phyloP scores from a whole-genome alignment of 1,284 basidiomycete species.

The Pseudozyma thailandica region DNA sequence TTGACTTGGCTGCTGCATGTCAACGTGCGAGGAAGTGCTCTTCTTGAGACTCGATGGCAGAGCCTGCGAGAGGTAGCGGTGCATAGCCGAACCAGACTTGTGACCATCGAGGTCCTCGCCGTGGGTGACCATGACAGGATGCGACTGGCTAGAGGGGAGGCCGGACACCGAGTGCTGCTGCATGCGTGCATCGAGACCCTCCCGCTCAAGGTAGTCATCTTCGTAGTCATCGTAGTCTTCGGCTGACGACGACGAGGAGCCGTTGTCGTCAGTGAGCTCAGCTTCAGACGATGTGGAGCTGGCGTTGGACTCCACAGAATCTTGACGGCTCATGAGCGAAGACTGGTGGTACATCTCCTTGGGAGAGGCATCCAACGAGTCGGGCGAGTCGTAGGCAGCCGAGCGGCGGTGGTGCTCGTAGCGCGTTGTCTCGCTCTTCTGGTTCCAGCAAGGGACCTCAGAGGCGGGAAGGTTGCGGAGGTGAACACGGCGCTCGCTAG shows the following conservation, averaged over 20 bases:
- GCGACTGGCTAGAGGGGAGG: slow-evolving; percentile 32
- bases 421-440: slow-evolving; percentile 38
- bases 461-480: slow-evolving; percentile 61
- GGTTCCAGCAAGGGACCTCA: slow-evolving; percentile 66
- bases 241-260: slow-evolving; percentile 62
- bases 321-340: slow-evolving; percentile 54
- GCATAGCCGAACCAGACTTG: slow-evolving; percentile 53
- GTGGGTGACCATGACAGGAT: slow-evolving; percentile 36
- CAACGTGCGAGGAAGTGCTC: slow-evolving; percentile 48
- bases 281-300: slow-evolving; percentile 61
- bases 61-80: slow-evolving; percentile 57
- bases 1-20: slow-evolving; percentile 53
- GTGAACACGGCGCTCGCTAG: slow-evolving; percentile 62
- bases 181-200: slow-evolving; percentile 49
- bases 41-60: slow-evolving; percentile 58
- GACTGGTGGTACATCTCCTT: slow-evolving; percentile 25
- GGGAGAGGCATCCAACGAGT: slow-evolving; percentile 35
- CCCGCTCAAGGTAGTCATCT: slow-evolving; percentile 57
- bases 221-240: slow-evolving; percentile 65
- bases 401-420: slow-evolving; percentile 44
- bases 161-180: slow-evolving; percentile 44
- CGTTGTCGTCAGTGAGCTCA: slow-evolving; percentile 66
- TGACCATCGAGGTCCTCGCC: slow-evolving; percentile 36
- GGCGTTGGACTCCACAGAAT: slow-evolving; percentile 49
- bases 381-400: slow-evolving; percentile 41